Conservation (phyloP, 2,329 filamentous ascomycete species). For the Botrytis squamosa region DNA sequence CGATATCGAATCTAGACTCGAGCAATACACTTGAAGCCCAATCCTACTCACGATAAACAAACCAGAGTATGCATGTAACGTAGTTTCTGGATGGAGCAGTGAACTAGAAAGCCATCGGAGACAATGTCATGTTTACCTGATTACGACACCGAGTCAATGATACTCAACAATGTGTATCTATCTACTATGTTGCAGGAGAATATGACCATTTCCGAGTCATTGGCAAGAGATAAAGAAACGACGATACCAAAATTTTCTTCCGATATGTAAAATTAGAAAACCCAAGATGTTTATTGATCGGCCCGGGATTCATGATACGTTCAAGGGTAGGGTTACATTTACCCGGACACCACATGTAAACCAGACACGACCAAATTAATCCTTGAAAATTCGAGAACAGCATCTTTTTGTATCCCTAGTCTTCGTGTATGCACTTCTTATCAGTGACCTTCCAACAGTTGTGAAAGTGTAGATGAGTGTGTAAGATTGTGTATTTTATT, state of each 20-base stretch:
- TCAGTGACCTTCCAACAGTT: not conserved
- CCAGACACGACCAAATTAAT: not conserved
- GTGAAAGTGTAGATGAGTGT: not conserved
- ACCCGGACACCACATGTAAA: not conserved
- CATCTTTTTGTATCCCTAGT: conserved; percentile 9
- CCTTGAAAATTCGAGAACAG: not conserved
- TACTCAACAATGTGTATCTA: not conserved
- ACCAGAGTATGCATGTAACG: not conserved
- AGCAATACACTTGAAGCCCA: not conserved
- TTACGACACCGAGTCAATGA: not conserved
- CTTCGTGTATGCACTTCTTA: conserved; percentile 20
- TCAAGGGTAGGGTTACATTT: not conserved
- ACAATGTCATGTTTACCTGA: not conserved
- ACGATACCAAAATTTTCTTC: not conserved
- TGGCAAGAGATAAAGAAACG: not conserved
- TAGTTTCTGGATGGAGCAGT: not conserved
- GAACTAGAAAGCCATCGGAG: not conserved
- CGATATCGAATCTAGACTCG: not conserved
- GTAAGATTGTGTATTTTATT: not conserved
- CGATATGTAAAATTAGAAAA: not conserved
- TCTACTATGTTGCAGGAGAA: not conserved
- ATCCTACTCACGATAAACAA: not conserved
- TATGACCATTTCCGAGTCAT: not conserved
- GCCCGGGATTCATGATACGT: not conserved
- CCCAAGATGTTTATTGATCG: not conserved